phyloP scores from a whole-genome alignment of 192 early-diverging fungal species.

The Backusella tarrabulga region DNA sequence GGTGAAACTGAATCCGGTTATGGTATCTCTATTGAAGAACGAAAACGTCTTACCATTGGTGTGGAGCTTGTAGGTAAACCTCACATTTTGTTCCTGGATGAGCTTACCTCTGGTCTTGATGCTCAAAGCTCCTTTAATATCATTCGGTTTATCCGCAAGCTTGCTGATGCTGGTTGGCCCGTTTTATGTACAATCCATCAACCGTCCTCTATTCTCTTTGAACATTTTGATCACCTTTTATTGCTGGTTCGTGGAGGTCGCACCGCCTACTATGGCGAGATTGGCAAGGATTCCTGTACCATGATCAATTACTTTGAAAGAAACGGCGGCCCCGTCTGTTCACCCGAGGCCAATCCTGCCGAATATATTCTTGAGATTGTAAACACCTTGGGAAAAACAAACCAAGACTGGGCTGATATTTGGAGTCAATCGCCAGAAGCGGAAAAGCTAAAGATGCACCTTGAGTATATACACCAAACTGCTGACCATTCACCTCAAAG shows the following conservation, averaged over 20 bases:
- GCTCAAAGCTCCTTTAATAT: constrained; percentile 76
- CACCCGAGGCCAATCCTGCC: constrained; percentile 70
- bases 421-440: constrained; percentile 66
- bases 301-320: constrained; percentile 73
- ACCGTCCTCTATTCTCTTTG: constrained; percentile 80
- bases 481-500: constrained; percentile 8
- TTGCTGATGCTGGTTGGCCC: too few relatives aligned
- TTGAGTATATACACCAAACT: constrained; percentile 46
- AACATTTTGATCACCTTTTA: constrained; percentile 77
- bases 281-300: constrained; percentile 62
- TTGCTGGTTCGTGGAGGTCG: constrained; percentile 14
- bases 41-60: constrained; percentile 82
- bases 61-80: constrained; percentile 79
- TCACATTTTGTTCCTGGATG: constrained; percentile 84
- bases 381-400: constrained; percentile 12
- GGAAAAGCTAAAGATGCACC: constrained; percentile 36
- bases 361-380: constrained; percentile 85
- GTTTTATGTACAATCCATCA: constrained; percentile 86
- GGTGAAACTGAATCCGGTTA: constrained; percentile 65
- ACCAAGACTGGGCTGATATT: constrained; percentile 68
- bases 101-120: constrained; percentile 83
- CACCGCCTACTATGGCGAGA: constrained; percentile 50
- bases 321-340: constrained; percentile 67
- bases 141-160: constrained; percentile 36
- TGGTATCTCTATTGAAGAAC: constrained; percentile 85